Percentiles rank a stretch among this genome's conserved stretches.
Conservation (phyloP, 2,329 filamentous ascomycete genomes). For the Aspergillus carbonarius region DNA sequence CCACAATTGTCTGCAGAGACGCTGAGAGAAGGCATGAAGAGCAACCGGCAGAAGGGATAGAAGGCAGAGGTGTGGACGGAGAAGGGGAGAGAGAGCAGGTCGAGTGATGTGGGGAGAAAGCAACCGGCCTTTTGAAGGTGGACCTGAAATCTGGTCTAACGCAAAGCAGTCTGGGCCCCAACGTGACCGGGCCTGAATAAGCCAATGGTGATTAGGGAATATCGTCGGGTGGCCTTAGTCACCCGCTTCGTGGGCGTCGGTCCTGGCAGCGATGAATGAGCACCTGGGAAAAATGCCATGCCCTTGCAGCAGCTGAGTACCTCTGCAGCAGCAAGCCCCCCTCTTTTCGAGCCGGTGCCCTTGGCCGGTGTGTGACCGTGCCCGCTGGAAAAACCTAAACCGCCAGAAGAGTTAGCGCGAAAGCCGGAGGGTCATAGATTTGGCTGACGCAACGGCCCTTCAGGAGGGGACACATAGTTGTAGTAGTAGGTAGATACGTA, state of each 20-base stretch:
- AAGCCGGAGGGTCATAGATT: background rate
- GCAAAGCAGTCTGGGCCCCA: conserved; percentile 36
- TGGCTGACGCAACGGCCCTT: background rate
- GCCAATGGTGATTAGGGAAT: conserved; percentile 20
- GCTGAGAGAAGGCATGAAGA: conserved; percentile 41
- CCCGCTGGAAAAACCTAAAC: background rate
- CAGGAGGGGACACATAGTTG: background rate
- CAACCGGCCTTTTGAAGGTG: conserved; percentile 44
- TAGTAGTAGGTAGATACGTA: background rate
- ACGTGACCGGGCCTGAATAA: conserved; percentile 33
- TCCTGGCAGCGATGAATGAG: background rate
- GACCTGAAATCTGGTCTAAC: conserved; percentile 37
- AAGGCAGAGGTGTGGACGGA: conserved; percentile 22
- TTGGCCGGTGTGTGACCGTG: background rate
- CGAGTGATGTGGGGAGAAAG: conserved; percentile 32
- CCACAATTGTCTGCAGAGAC: conserved; percentile 28
- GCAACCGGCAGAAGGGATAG: conserved; percentile 25
- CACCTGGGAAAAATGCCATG: conserved; percentile 6
- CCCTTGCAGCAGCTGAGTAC: conserved; percentile 10
- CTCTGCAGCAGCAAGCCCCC: conserved; percentile 1
- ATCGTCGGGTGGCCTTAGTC: conserved; percentile 2
- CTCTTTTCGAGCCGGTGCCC: background rate
- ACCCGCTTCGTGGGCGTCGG: background rate
- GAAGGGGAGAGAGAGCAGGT: conserved; percentile 25
- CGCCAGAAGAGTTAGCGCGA: background rate